Evolutionary conservation across 2,329 filamentous ascomycete species (phyloP).

Genomic region (Colletotrichum musicola): DNA sequence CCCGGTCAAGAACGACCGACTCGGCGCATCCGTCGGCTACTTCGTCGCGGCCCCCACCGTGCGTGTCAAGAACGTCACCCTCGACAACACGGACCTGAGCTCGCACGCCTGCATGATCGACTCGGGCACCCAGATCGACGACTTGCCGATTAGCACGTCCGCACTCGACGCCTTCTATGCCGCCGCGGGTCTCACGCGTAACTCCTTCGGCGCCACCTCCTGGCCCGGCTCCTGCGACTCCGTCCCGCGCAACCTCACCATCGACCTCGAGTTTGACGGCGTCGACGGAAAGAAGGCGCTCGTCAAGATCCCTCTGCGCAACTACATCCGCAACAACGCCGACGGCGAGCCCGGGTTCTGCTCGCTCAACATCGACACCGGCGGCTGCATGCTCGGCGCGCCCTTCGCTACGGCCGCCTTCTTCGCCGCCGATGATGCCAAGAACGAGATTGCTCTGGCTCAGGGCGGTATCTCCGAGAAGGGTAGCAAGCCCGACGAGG

Average conservation of each 20-base stretch:
- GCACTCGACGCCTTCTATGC: background rate
- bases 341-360: slow-evolving; percentile 11
- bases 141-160: slow-evolving; percentile 9
- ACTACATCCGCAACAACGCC: slow-evolving; percentile 33
- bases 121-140: slow-evolving; percentile 24
- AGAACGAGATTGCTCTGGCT: slow-evolving; percentile 24
- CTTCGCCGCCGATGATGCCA: slow-evolving; percentile 23
- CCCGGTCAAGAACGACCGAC: slow-evolving; percentile 22
- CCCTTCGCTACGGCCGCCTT: slow-evolving; percentile 26
- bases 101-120: slow-evolving; percentile 11
- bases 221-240: slow-evolving; percentile 29
- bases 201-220: slow-evolving; percentile 13
- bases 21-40: slow-evolving; percentile 25
- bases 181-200: slow-evolving; percentile 10
- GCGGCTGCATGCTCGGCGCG: slow-evolving; percentile 28
- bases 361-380: slow-evolving; percentile 21
- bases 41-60: slow-evolving; percentile 25
- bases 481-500: slow-evolving; percentile 12
- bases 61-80: slow-evolving; percentile 21
- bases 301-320: slow-evolving; percentile 32
- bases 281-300: slow-evolving; percentile 15
- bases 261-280: slow-evolving; percentile 33
- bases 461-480: slow-evolving; percentile 24
- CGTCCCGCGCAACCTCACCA: slow-evolving; percentile 12
- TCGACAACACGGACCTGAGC: slow-evolving; percentile 13